Conservation (phyloP, 257 asterid genomes). For the Scutellaria barbata region DNA sequence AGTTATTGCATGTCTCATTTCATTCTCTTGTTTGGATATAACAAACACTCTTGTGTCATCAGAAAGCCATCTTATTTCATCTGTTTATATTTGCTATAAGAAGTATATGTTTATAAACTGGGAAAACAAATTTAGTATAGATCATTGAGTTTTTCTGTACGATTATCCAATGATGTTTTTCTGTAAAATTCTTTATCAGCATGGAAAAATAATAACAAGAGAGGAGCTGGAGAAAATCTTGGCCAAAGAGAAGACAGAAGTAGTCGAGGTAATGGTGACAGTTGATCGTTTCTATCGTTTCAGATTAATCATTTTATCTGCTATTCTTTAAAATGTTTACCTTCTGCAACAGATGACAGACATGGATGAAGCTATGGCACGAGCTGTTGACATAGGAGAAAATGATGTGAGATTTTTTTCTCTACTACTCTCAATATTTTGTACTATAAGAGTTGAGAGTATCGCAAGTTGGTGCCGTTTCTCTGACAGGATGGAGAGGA, state of each 20-base stretch:
- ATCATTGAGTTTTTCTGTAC: not conserved
- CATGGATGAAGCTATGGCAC: conserved; percentile 94
- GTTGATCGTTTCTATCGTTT: conserved; percentile 1
- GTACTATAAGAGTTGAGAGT: not conserved
- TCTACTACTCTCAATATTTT: not conserved
- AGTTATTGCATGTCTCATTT: not conserved
- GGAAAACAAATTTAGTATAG: not conserved
- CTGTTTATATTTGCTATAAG: not conserved
- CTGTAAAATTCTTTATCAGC: conserved; percentile 51
- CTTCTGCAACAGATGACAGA: conserved; percentile 64
- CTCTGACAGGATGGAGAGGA: conserved; percentile 74
- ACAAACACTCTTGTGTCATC: not conserved
- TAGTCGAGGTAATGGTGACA: conserved; percentile 61
- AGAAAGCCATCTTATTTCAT: not conserved
- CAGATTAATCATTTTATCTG: not conserved
- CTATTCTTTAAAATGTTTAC: conserved; percentile 25
- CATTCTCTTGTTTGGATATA: too few relatives aligned
- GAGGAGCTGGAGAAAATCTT: conserved; percentile 71
- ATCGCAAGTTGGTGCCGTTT: not conserved
- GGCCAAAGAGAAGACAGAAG: conserved; percentile 76
- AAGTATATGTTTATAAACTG: not conserved
- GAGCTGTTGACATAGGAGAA: conserved; percentile 96
- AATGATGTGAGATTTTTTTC: conserved; percentile 65
- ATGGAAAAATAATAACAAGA: conserved; percentile 73
- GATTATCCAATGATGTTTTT: not conserved